Conservation (phyloP, 495 filamentous ascomycete species). For the Penicillium ochrochloron region DNA sequence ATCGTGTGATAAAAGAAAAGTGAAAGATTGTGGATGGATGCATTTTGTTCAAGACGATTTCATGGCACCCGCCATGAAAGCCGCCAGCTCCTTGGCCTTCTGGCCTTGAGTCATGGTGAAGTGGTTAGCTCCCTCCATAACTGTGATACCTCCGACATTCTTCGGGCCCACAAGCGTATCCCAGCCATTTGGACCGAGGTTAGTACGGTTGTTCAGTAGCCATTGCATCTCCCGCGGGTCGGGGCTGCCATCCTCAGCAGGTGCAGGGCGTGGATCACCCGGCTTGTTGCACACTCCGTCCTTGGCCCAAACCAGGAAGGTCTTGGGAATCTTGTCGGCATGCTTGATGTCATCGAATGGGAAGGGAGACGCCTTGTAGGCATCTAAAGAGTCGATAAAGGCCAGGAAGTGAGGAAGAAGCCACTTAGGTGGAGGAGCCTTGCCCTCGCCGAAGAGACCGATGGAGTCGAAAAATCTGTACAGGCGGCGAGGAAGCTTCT, state of each 20-base stretch:
- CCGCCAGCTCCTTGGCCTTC: constrained; percentile 43
- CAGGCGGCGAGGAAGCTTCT: constrained; percentile 75
- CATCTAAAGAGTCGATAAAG: constrained; percentile 73
- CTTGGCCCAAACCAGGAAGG: constrained; percentile 76
- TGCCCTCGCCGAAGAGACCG: constrained; percentile 76
- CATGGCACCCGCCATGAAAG: constrained; percentile 39
- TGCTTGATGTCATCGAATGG: constrained; percentile 48
- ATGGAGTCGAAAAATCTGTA: constrained; percentile 80
- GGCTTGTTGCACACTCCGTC: constrained; percentile 78
- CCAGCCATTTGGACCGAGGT: constrained; percentile 82
- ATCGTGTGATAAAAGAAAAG: constrained; percentile 1
- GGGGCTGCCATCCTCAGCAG: constrained; percentile 62
- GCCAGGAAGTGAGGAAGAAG: constrained; percentile 83
- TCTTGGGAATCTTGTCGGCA: constrained; percentile 56
- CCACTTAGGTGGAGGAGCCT: constrained; percentile 71
- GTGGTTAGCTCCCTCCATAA: constrained; percentile 48
- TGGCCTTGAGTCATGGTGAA: constrained; percentile 48
- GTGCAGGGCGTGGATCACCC: constrained; percentile 70
- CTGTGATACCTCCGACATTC: constrained; percentile 66
- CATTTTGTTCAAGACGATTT: constrained; percentile 20
- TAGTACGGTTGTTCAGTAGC: constrained; percentile 76
- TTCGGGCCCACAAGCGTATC: constrained; percentile 69
- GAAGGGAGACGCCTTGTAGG: constrained; percentile 63
- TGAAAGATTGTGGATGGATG: not conserved
- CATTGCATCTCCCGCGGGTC: constrained; percentile 68